These are phyloP conservation scores for Tetradesmus obliquus DNA, from an alignment of 139 green algal species.

Conservation along the genomic window DNA sequence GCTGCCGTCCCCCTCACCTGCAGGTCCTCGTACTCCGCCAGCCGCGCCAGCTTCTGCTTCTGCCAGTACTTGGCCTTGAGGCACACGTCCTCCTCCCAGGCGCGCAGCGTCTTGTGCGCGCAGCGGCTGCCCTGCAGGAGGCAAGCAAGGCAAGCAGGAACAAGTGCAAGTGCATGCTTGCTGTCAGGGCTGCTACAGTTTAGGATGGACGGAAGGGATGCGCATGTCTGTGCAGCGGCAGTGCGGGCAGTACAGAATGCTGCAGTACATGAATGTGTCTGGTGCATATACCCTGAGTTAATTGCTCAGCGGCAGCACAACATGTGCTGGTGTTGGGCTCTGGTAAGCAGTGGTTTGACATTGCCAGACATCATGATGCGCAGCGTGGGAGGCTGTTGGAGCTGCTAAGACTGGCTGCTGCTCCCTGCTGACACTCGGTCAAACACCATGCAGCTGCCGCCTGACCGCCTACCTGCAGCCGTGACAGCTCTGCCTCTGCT, in stretches of 20 bases:
- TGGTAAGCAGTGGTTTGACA: background rate
- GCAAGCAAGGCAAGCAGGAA: background rate
- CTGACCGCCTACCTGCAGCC: conserved; percentile 10
- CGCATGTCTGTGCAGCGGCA: background rate
- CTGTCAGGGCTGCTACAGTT: background rate
- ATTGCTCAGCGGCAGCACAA: background rate
- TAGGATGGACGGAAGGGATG: background rate
- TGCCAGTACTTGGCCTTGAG: conserved; percentile 36
- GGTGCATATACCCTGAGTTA: background rate
- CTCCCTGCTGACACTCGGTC: background rate
- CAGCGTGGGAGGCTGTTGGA: background rate
- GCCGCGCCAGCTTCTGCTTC: background rate
- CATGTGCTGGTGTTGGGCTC: background rate
- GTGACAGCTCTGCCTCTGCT: background rate
- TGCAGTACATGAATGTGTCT: background rate
- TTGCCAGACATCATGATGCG: background rate
- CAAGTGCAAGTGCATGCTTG: background rate
- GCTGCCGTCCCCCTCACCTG: conserved; percentile 9
- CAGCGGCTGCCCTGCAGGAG: conserved; percentile 4
- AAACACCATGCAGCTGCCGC: background rate
- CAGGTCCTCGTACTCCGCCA: conserved; percentile 45
- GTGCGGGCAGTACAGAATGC: background rate
- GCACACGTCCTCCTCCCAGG: conserved; percentile 27
- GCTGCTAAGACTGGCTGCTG: background rate
- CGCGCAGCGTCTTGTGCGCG: conserved; percentile 27